phyloP scores from a whole-genome alignment of 176 grass and related monocot genomes.

The sorghum (Sorghum bicolor) region DNA sequence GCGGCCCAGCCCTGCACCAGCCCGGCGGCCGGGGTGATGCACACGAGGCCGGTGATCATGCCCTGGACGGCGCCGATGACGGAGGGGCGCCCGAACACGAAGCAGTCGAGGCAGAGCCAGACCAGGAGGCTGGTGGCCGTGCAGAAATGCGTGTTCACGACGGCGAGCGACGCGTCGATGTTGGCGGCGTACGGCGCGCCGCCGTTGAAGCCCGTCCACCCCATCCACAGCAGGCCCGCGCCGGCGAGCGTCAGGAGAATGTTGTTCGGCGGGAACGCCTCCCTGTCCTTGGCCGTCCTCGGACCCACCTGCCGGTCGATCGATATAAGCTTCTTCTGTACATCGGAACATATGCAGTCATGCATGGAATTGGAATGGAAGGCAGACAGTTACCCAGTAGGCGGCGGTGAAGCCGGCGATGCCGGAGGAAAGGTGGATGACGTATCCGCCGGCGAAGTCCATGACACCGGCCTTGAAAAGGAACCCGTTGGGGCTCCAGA shows the following conservation, averaged over 20 bases:
- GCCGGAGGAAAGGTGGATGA: constrained; percentile 84
- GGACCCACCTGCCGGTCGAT: constrained; percentile 41
- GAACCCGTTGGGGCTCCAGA: constrained; percentile 79
- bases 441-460: constrained; percentile 72
- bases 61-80: constrained; percentile 87
- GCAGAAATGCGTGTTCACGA: constrained; percentile 86
- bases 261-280: constrained; percentile 79
- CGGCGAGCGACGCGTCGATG: constrained; percentile 54
- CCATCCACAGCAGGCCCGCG: constrained; percentile 80
- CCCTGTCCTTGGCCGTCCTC: constrained; percentile 64
- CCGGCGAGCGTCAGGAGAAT: constrained; percentile 61
- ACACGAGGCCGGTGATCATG: constrained; percentile 92
- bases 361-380: no score
- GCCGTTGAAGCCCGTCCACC: constrained; percentile 87
- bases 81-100: constrained; percentile 55
- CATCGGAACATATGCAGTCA: background rate
- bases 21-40: constrained; percentile 63
- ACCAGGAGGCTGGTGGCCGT: constrained; percentile 68
- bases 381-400: constrained; percentile 42
- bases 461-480: constrained; percentile 80
- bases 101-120: constrained; percentile 66
- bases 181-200: constrained; percentile 66
- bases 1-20: constrained; percentile 81
- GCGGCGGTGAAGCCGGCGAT: constrained; percentile 66
- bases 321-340: background rate